Percentiles rank a stretch among this genome's conserved stretches.
Evolutionary conservation across 768 basidiomycete species (phyloP).

Genomic region (Naganishia vaughanmartiniae): DNA sequence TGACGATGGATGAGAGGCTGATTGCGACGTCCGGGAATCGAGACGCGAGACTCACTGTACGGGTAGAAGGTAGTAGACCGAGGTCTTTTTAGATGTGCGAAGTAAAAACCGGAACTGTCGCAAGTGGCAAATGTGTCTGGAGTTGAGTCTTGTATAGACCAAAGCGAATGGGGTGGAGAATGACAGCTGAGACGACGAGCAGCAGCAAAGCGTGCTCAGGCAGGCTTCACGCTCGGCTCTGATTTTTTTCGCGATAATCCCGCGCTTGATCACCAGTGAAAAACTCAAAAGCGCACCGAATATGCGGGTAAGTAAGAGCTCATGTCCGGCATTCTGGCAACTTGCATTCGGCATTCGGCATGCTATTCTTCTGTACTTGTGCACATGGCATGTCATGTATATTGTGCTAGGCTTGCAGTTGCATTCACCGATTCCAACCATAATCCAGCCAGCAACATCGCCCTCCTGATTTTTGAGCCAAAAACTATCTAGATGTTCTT

Average conservation of each 20-base stretch:
- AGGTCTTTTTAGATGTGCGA: constrained; percentile 23
- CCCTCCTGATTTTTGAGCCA: not conserved
- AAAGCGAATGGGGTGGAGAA: constrained; percentile 10
- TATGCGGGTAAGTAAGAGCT: not conserved
- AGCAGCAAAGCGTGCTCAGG: not conserved
- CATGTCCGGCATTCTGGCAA: not conserved
- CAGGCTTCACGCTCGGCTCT: too few species aligned
- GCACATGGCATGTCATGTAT: not conserved
- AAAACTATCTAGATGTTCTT: constrained; percentile 21
- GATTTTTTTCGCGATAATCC: constrained; percentile 4
- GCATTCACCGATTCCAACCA: too few species aligned
- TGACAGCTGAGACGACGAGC: not conserved
- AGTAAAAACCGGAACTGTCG: not conserved
- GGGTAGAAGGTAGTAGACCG: constrained; percentile 21
- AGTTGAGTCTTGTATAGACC: constrained; percentile 10
- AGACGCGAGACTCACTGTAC: constrained; percentile 18
- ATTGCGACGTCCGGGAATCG: not conserved
- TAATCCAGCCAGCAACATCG: not conserved
- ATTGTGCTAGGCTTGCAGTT: not conserved
- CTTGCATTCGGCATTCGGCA: too few species aligned
- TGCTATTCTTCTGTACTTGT: too few species aligned
- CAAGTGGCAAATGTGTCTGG: not conserved
- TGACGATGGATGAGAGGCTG: not conserved
- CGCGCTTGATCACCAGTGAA: constrained; percentile 7
- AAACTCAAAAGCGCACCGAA: not conserved